Evolutionary conservation across 352 stramenopile genomes (phyloP).

Genomic region (Phytophthora syringae): DNA sequence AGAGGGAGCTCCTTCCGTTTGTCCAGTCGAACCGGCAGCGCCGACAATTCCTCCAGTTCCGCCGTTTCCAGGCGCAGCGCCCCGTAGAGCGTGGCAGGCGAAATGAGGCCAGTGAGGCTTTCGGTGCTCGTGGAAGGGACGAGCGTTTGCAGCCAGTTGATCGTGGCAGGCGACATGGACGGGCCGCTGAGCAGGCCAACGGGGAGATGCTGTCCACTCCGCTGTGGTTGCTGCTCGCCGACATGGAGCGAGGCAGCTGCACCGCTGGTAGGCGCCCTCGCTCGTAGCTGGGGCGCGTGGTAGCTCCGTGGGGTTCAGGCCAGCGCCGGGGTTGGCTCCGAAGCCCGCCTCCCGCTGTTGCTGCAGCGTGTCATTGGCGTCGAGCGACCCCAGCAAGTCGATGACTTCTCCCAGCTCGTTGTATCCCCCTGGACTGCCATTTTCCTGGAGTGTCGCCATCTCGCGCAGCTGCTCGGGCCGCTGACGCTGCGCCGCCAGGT

Average conservation of each 20-base stretch:
- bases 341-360: slow-evolving; percentile 19
- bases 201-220: slow-evolving; percentile 65
- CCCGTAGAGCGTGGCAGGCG: slow-evolving; percentile 52
- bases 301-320: neutral
- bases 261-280: slow-evolving; percentile 39
- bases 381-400: slow-evolving; percentile 68
- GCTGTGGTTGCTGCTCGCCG: slow-evolving; percentile 45
- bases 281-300: slow-evolving; percentile 1
- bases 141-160: slow-evolving; percentile 82
- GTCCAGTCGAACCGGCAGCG: slow-evolving; percentile 12
- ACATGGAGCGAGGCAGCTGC: slow-evolving; percentile 58
- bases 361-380: slow-evolving; percentile 54
- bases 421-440: slow-evolving; percentile 50
- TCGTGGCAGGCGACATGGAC: slow-evolving; percentile 78
- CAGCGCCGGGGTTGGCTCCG: neutral
- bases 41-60: slow-evolving; percentile 23
- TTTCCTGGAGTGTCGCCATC: slow-evolving; percentile 43
- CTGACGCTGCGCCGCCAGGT: slow-evolving; percentile 25
- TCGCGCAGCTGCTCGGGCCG: slow-evolving; percentile 37
- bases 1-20: slow-evolving; percentile 20
- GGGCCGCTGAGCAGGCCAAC: slow-evolving; percentile 54
- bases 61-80: slow-evolving; percentile 15
- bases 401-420: slow-evolving; percentile 77
- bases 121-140: slow-evolving; percentile 70
- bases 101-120: slow-evolving; percentile 66